These are phyloP conservation scores for Guyanaporus albipodus DNA, from an alignment of 768 basidiomycete genomes.

Conservation along the genomic window DNA sequence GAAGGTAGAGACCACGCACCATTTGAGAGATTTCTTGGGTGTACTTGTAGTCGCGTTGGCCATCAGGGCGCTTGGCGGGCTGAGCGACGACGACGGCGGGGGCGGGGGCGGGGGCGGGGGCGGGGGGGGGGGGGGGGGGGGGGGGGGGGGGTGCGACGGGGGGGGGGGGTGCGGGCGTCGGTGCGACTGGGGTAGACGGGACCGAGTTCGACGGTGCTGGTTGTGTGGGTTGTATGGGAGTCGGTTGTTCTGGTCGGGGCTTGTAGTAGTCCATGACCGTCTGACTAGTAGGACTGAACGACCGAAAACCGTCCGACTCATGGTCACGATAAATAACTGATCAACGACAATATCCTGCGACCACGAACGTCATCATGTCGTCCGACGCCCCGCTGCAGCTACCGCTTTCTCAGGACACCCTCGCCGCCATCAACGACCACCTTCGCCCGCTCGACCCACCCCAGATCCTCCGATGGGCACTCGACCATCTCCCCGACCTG, in stretches of 20 bases:
- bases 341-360: too few relatives aligned
- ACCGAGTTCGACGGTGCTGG: conserved; percentile 9
- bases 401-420: conserved; percentile 55
- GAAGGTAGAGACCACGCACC: conserved; percentile 42
- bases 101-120: conserved; percentile 6
- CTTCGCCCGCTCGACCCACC: conserved; percentile 72
- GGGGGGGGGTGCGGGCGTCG: conserved; percentile 1
- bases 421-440: conserved; percentile 68
- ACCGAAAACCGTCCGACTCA: too few relatives aligned
- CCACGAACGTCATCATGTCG: too few relatives aligned
- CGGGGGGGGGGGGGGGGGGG: neutral
- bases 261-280: conserved; percentile 33
- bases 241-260: conserved; percentile 21
- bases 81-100: conserved; percentile 7
- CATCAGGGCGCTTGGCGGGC: conserved; percentile 19
- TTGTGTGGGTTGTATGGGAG: conserved; percentile 15
- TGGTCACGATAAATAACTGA: too few relatives aligned
- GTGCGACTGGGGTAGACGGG: conserved; percentile 22
- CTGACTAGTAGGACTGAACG: too few relatives aligned
- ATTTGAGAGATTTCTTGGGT: conserved; percentile 92
- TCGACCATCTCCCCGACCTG: conserved; percentile 72
- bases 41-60: conserved; percentile 75
- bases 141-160: neutral
- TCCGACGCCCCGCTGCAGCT: conserved; percentile 41
- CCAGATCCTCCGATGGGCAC: conserved; percentile 82